Base-by-base conservation (phyloP, 208 protist species). In the Trypanosoma grayi region DNA sequence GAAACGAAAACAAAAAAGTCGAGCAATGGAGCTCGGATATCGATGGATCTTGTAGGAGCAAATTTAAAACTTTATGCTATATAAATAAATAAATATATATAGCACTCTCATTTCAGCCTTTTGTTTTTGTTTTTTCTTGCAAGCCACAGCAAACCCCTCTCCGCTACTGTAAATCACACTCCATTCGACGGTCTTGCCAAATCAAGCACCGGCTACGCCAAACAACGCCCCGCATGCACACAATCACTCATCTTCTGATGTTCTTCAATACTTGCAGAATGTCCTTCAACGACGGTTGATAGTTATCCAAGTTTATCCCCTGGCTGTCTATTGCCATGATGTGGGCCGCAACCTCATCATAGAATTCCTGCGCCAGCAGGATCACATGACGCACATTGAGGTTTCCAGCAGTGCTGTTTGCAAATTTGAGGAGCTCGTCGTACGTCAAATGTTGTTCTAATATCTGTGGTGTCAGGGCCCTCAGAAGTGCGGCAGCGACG, bases 371-470 rank as follows among this genome's bases (percentile, higher is more conserved):
- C 27, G 79, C 74, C 30, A 75, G 72, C 16, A 69, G 44, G 37
- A 91, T 61, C n/a, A 86, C 66, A 60, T 90, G 67, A 10, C 74
- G 54, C 10, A 93, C 69, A 6, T 52, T 50, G 20, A 83, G 51
- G 7, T 72, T 60, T 20, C 61, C 66, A 53, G 69, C 67, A 28
- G 86, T 70, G 33, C 52, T 68, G 59, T 91, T 90, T 14, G 68
- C 52, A 61, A 85, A 91, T 67, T 85, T 79, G 30, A 91, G 60
- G 8, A 93, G 47, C 14, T 71, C 77, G 48, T 88, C 83, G 39
- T 75, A 76, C 45, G 73, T 66, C 31, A 81, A 59, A 7, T 77
- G 51, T 31, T 81, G 67, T 3, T 70, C 65, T 6, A 81, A 44
- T 43, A 93, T 89, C 60, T 85, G 77, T 20, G 67, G 53, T 6